Base-by-base conservation (phyloP, 805 yeast species). In the Monosporozyma aerobia region DNA sequence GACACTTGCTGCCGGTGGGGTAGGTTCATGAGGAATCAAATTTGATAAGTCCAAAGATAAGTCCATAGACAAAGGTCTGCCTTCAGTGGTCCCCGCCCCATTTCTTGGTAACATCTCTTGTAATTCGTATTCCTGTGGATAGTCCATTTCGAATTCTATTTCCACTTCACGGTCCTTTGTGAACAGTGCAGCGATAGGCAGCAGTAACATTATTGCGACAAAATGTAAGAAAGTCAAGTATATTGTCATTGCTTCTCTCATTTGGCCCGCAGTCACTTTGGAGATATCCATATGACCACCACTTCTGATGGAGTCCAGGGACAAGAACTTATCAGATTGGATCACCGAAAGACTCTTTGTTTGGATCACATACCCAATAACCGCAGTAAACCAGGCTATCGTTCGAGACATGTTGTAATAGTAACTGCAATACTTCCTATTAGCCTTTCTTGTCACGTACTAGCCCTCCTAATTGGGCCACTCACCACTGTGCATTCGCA, bases 291-390 rank as follows among this genome's bases (percentile, higher is more conserved):
- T 46, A 5, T 25, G 25, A 8, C 39, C 48, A 11, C 44, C 51
- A 35, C 27, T 22, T 44, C 27, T 25, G 10, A 32, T 32, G n/a
- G 32, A 27, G 27, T 49, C 51, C 35, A 44, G 22, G n/a, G 40
- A 23, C 22, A 40, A 19, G 11, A 54, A 44, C 4, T 45, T 16
- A 13, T 54, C 44, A 13, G 54, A 51, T 33, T 49, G 66, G 5
- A 65, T 52, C 25, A 55, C 49, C 8, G 67, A 61, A 43, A 65
- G 47, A 44, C 63, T 53, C 52, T 58, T 64, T 7, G 68, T 64
- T 52, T 65, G 69, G 10, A 63, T 47, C 16, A 63, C 65, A 48
- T 65, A 65, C 30, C 66, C 63, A 7, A 62, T 41, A 11, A 64
- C 67, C 2, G 64, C 62, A n/a, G 58, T 53, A 44, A 64, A 56